phyloP scores from a whole-genome alignment of 768 basidiomycete species.

The Dentipellis fragilis region DNA sequence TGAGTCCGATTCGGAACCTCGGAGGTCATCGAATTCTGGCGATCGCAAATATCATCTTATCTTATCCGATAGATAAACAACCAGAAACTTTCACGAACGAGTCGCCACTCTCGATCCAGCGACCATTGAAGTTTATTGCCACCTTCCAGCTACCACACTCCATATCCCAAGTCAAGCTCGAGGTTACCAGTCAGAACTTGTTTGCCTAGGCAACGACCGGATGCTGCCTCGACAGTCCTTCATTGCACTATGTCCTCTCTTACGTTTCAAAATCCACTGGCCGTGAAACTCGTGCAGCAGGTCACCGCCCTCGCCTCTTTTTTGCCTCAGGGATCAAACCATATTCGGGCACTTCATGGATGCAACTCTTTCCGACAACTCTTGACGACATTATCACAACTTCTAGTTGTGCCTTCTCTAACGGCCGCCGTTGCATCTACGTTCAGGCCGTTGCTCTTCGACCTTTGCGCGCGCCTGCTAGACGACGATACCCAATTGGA shows the following conservation, averaged over 20 bases:
- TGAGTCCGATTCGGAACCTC: too few species aligned
- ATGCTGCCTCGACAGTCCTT: too few species aligned
- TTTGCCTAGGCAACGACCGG: too few species aligned
- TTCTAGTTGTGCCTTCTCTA: conserved; percentile 51
- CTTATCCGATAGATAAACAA: too few species aligned
- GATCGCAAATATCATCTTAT: too few species aligned
- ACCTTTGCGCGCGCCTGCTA: conserved; percentile 79
- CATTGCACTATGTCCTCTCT: neutral
- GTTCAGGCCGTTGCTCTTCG: conserved; percentile 71
- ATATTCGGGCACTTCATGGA: neutral
- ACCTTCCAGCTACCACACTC: too few species aligned
- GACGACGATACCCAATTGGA: conserved; percentile 37
- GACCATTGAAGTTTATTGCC: too few species aligned
- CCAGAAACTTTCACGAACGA: too few species aligned
- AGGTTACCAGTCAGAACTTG: too few species aligned
- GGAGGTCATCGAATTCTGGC: too few species aligned
- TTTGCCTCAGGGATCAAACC: neutral
- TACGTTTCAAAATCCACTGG: neutral
- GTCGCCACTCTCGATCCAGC: too few species aligned
- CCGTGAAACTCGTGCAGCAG: neutral
- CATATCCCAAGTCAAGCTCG: too few species aligned
- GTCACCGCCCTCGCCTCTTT: neutral
- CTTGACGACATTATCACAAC: conserved; percentile 37
- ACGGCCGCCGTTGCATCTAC: conserved; percentile 51
- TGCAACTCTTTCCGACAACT: neutral